Base-by-base conservation (phyloP, 164 flowering plant species). In the Pachysandra terminalis region DNA sequence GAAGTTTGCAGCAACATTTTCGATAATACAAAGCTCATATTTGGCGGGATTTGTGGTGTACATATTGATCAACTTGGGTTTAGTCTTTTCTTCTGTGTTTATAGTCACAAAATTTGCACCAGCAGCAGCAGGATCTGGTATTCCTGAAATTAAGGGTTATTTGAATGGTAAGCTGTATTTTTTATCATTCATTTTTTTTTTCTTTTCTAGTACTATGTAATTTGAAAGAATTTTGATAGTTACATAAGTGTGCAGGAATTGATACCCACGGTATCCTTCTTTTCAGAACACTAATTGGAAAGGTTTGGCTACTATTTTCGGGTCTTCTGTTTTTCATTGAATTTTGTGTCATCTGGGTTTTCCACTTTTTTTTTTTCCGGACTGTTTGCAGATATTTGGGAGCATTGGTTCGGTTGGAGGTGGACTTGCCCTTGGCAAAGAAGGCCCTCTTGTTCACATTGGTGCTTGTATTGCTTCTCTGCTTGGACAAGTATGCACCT, bases 391-490 rank as follows among this genome's bases (percentile, higher is more conserved):
- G 97, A 90, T 95, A 78, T 87, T 92, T 81, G 99, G 99, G 68
- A 92, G 97, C 85, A 92, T 95, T 83, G 99, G 99, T 65, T 95
- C 99, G 24, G 99, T 95, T 58, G 99, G 97, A 66, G 97, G 99
- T 69, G 99, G 99, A 27, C 84, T 95, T 68, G 99, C 99, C 56
- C 77, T 95, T 53, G 99, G 99, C 27, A 95, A 92, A 81, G 99
- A 95, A 87, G 99, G 99, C 37, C 99, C 99, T 69, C 97, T 95
- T 74, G 99, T 95, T 59, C 99, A 95, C 66, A 92, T 85, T 66
- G 99, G 99, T 82, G 99, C 99, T 70, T 95, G 99, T 80, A 95
- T 95, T 79, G 99, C 99, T 70, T 95, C 99, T 53, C 82, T 95
- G 81, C 89, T 95, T 72, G 99, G 99, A 65, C 97, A 95, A 75